Percentiles rank a stretch among this genome's conserved stretches.
Evolutionary conservation across 2,329 filamentous ascomycete genomes (phyloP).

Genomic region (Capronia epimyces): DNA sequence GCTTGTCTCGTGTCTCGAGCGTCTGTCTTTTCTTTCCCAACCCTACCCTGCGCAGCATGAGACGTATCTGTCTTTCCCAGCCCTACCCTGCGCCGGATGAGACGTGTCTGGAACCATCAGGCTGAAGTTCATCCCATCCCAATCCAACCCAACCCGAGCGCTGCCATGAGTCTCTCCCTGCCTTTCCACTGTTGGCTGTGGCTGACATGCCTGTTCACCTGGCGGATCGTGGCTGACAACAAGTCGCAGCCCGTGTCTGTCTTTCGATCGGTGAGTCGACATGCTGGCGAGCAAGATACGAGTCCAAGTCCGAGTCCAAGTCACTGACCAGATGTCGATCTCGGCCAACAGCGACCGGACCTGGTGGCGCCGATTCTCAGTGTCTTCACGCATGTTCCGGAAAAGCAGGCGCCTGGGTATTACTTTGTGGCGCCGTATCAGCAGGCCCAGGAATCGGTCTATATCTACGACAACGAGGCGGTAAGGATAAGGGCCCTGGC

Average conservation of each 20-base stretch:
- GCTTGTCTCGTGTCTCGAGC: no score
- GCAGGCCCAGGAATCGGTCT: constrained; percentile 45
- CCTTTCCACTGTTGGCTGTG: constrained; percentile 18
- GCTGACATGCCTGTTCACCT: constrained; percentile 27
- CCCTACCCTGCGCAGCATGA: no score
- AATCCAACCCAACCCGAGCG: background rate
- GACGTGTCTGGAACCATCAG: background rate
- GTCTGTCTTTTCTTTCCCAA: no score
- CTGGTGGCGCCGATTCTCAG: constrained; percentile 36
- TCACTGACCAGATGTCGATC: no score
- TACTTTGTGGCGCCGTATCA: constrained; percentile 50
- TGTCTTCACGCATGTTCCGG: constrained; percentile 30
- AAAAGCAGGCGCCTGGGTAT: constrained; percentile 43
- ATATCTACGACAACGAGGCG: constrained; percentile 50
- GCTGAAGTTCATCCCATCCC: background rate
- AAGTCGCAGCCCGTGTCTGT: constrained; percentile 29
- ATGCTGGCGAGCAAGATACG: no score
- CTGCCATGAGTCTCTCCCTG: constrained; percentile 13
- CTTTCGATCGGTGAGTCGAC: constrained; percentile 36
- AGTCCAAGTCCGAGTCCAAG: no score
- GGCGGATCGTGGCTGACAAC: constrained; percentile 30
- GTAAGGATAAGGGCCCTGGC: constrained; percentile 29
- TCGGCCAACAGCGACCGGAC: constrained; percentile 36
- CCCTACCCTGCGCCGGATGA: no score
- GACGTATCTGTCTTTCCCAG: no score